Evolutionary conservation across 2,329 filamentous ascomycete genomes (phyloP), one percentile per base, ranked within the genome.

Genomic region (Reticulascus tulasneorum): DNA sequence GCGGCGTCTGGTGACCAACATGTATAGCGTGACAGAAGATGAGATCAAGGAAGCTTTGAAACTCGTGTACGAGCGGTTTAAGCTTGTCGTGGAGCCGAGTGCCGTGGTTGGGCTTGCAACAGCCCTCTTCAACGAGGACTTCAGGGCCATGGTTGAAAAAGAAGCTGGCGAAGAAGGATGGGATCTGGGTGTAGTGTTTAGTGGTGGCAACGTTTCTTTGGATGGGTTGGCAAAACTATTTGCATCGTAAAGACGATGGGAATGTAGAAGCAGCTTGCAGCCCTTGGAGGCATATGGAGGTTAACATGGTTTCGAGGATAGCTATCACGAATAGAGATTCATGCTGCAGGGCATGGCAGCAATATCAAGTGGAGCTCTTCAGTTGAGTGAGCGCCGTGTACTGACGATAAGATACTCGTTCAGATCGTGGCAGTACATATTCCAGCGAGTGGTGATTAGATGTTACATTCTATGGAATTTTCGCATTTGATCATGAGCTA

Each of bases 61-160:
- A 43, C 61, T 97, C 44, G 83, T 94, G 22, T 66, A 90, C 44
- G 91, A 97, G 74, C 68, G 90, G 39, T 79, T 93, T 72, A 96
- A 97, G 76, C 66, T 94, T 29, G 79, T 96, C 16, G 80, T 96
- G 10, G 91, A 97, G 70, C 91, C 91, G 16, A 90, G 84, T 60
- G 79, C 85, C 1, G 88, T 82, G 3, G 90, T 96, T n/a, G 78
- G 80, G 2, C 59, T 97, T 41, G 93, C 91, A 0, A 85, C 86
- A 7, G 82, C 81, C 34, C 64, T 97, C 47, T 96, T 79, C 47
- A 84, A 95, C 56, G 86, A 94, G 61, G 86, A 89, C 5, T 96
- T 96, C 45, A 67, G 87, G 39, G 57, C 53, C 10, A 60, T 83
- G 60, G 84, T 90, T 9, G 79, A 87, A 64, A 59, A 53, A 41